Percentiles rank a stretch among this genome's conserved stretches.
Evolutionary conservation across 805 yeast species (phyloP).

Genomic region (Yamadazyma olivae): DNA sequence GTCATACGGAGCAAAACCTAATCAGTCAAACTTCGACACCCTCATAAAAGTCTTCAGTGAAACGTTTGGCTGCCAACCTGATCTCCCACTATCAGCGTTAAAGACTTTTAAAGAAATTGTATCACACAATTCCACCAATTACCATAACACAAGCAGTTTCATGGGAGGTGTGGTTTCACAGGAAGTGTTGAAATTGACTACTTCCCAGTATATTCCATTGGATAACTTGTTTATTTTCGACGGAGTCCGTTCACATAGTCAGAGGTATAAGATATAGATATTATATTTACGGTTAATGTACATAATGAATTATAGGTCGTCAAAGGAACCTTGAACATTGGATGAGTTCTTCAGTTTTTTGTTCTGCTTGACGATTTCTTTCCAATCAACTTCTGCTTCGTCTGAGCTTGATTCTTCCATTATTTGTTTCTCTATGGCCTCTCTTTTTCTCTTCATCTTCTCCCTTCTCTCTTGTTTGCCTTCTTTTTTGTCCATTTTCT

Average conservation of each 20-base stretch:
- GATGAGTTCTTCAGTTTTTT: constrained; percentile 52
- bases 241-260: constrained; percentile 57
- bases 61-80: background rate
- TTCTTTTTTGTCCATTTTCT: constrained; percentile 62
- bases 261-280: constrained; percentile 29
- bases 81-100: constrained; percentile 15
- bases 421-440: constrained; percentile 58
- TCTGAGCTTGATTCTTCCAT: constrained; percentile 43
- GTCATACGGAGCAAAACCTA: constrained; percentile 15
- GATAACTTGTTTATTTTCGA: constrained; percentile 71
- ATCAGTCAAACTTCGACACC: constrained; percentile 16
- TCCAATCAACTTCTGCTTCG: constrained; percentile 78
- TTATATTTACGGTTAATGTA: background rate
- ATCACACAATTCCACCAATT: constrained; percentile 37
- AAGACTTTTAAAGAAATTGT: constrained; percentile 30
- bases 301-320: constrained; percentile 32
- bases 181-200: constrained; percentile 72
- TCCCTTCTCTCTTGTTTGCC: constrained; percentile 60
- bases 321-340: constrained; percentile 59
- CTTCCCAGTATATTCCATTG: constrained; percentile 78
- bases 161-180: constrained; percentile 87
- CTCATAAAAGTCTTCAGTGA: constrained; percentile 18
- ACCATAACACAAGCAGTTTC: constrained; percentile 62
- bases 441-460: constrained; percentile 62
- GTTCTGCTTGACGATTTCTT: constrained; percentile 64